Evolutionary conservation across 192 early-diverging fungal genomes (phyloP).

Genomic region (Chytriomyces confervae): DNA sequence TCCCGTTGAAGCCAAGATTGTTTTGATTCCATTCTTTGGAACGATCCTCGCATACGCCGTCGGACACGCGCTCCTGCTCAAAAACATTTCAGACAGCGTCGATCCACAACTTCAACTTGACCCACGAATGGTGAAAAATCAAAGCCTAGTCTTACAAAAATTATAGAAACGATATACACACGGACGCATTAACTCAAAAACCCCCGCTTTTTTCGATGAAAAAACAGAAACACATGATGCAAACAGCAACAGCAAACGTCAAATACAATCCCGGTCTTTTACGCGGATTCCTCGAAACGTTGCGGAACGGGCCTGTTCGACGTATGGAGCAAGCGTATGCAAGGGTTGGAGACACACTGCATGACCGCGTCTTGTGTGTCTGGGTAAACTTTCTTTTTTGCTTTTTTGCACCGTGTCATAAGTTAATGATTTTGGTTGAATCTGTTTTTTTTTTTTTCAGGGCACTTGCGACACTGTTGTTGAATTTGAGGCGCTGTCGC

Average conservation of each 20-base stretch:
- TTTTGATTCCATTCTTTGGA: not conserved
- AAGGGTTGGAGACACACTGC: not conserved
- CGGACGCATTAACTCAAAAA: not conserved
- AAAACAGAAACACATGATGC: not conserved
- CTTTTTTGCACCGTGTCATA: too few relatives aligned
- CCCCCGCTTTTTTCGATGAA: not conserved
- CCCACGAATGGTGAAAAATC: not conserved
- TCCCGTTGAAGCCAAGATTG: not conserved
- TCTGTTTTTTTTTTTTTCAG: too few relatives aligned
- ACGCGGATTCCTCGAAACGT: slow-evolving; percentile 5
- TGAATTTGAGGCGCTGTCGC: not conserved
- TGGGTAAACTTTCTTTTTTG: not conserved
- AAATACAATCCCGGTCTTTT: slow-evolving; percentile 10
- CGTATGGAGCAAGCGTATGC: not conserved
- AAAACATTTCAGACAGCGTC: not conserved
- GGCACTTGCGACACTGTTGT: not conserved
- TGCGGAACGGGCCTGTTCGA: slow-evolving; percentile 19
- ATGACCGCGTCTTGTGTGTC: slow-evolving; percentile 4
- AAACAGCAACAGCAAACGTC: not conserved
- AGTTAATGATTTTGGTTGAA: too few relatives aligned
- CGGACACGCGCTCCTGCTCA: not conserved
- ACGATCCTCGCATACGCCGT: not conserved
- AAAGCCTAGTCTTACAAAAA: too few relatives aligned
- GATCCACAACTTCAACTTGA: not conserved
- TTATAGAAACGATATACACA: not conserved